Conservation (phyloP, 768 basidiomycete species). For the Strobilomyces confusus region DNA sequence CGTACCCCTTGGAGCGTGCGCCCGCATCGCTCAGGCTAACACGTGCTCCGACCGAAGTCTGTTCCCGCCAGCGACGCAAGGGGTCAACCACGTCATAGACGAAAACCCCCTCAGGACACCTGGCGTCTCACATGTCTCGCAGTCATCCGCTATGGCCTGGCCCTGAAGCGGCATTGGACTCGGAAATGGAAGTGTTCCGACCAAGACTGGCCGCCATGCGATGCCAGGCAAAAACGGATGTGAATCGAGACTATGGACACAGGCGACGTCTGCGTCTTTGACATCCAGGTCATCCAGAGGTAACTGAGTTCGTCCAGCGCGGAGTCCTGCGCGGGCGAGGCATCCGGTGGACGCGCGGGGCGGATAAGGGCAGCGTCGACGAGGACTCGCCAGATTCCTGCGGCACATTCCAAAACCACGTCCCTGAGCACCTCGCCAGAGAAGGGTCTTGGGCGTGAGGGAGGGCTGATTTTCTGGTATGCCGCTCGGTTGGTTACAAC, state of each 20-base stretch:
- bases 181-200: no score
- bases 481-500: constrained; percentile 54
- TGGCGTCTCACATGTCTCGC: no score
- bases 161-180: no score
- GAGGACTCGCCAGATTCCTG: constrained; percentile 45
- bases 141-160: no score
- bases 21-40: background rate
- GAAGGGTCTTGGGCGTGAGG: constrained; percentile 40
- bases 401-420: constrained; percentile 49
- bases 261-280: background rate
- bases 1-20: no score
- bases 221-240: no score
- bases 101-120: no score
- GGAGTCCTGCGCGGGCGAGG: constrained; percentile 1
- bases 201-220: no score
- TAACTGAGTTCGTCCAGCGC: background rate
- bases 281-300: background rate
- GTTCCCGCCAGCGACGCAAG: no score
- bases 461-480: constrained; percentile 59
- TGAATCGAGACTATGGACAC: no score
- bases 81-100: no score
- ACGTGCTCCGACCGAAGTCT: background rate
- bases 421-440: constrained; percentile 17
- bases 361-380: constrained; percentile 7
- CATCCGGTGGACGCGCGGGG: constrained; percentile 5